These are phyloP conservation scores for Nissolia schottii DNA, from an alignment of 306 rosid species.

Conservation along the genomic window DNA sequence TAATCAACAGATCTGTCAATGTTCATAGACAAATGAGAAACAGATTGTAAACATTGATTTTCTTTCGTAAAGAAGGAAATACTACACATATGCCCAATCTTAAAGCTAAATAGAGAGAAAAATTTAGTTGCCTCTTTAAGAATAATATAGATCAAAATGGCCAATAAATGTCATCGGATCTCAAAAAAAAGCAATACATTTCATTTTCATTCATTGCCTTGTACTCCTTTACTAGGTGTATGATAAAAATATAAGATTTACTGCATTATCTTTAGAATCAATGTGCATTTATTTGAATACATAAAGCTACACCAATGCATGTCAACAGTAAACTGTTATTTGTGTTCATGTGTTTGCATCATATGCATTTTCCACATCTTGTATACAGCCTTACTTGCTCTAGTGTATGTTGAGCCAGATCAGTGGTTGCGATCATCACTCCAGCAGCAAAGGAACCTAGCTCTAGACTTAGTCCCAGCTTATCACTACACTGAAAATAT, in stretches of 20 bases:
- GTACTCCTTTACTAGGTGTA: background rate
- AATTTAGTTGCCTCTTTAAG: background rate
- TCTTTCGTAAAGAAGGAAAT: background rate
- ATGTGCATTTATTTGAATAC: slow-evolving; percentile 5
- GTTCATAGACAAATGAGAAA: background rate
- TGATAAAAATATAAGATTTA: slow-evolving; percentile 3
- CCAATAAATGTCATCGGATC: background rate
- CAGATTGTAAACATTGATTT: background rate
- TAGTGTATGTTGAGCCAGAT: slow-evolving; percentile 91
- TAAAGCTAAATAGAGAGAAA: background rate
- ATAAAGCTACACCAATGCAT: slow-evolving; percentile 20
- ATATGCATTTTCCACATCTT: slow-evolving; percentile 5
- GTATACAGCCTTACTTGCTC: slow-evolving; percentile 64
- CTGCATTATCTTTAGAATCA: slow-evolving; percentile 4
- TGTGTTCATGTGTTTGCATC: background rate
- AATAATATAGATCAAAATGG: slow-evolving; percentile 10
- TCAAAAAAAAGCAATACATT: background rate
- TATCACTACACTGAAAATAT: slow-evolving; percentile 89
- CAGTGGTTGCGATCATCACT: slow-evolving; percentile 98
- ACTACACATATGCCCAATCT: slow-evolving; percentile 5
- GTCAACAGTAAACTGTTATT: slow-evolving; percentile 13
- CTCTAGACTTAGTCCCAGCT: slow-evolving; percentile 95
- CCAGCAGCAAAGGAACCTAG: slow-evolving; percentile 98
- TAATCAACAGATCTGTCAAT: slow-evolving; percentile 3
- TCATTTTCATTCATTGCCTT: background rate